Conservation (phyloP, 257 asterid species). For the Primulina eburnea region DNA sequence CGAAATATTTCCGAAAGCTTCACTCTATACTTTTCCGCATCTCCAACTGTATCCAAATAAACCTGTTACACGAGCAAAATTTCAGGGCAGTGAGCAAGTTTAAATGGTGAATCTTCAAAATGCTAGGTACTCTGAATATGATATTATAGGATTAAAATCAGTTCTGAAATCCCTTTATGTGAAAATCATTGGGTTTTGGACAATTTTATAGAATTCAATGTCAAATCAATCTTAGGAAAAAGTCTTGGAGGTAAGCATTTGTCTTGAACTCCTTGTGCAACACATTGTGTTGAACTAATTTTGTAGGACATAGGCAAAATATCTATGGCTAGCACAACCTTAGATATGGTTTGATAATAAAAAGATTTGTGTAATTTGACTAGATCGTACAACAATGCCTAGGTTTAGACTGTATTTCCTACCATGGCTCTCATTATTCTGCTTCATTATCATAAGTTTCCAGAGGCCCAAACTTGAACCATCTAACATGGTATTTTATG, state of each 20-base stretch:
- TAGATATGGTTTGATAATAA: no score
- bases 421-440: no score
- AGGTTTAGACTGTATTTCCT: constrained; percentile 3
- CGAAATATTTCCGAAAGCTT: constrained; percentile 83
- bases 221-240: no score
- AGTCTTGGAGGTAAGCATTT: no score
- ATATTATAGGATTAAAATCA: background rate
- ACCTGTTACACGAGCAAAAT: constrained; percentile 49
- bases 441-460: background rate
- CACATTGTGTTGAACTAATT: no score
- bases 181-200: background rate
- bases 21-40: constrained; percentile 80
- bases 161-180: background rate
- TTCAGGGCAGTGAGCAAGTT: background rate
- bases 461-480: background rate
- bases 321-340: no score
- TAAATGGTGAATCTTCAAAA: background rate
- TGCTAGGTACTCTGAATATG: no score
- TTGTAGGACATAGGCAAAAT: no score
- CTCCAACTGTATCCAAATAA: constrained; percentile 94
- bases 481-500: no score
- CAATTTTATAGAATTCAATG: no score
- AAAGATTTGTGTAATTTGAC: constrained; percentile 4
- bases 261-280: no score
- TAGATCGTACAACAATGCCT: background rate